These are phyloP conservation scores for Rhodamnia rubescens DNA, from an alignment of 345 rosid genomes.

Conservation along the genomic window DNA sequence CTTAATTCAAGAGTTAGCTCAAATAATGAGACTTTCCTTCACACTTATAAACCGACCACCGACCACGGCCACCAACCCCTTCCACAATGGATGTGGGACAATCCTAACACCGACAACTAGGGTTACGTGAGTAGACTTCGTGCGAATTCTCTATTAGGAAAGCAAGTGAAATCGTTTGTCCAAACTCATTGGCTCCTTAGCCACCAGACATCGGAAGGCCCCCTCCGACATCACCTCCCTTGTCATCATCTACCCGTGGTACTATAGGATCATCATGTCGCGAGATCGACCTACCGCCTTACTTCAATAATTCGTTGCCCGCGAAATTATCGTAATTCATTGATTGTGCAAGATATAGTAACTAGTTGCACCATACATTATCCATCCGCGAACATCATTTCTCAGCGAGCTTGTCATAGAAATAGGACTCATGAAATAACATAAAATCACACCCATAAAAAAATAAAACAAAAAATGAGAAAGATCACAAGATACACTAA, in stretches of 20 bases:
- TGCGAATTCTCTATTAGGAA: background rate
- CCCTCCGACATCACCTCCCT: background rate
- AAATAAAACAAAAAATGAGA: background rate
- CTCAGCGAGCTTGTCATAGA: background rate
- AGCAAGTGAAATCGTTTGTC: background rate
- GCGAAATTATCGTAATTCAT: background rate
- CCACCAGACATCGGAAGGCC: background rate
- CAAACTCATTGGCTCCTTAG: background rate
- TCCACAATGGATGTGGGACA: too few species aligned
- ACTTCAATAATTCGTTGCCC: background rate
- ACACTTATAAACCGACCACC: too few species aligned
- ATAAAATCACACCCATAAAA: background rate
- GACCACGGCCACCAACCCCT: too few species aligned
- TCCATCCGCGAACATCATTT: background rate
- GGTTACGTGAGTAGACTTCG: too few species aligned
- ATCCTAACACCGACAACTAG: too few species aligned
- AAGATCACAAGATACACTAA: background rate
- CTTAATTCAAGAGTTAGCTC: too few species aligned
- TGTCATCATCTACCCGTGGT: background rate
- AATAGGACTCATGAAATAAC: background rate
- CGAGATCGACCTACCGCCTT: background rate
- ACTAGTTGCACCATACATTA: background rate
- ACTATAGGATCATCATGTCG: background rate
- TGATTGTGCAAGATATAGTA: background rate
- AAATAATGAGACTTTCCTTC: too few species aligned